These are phyloP conservation scores for Calocybe cyanea DNA, from an alignment of 768 basidiomycete species.

Conservation along the genomic window DNA sequence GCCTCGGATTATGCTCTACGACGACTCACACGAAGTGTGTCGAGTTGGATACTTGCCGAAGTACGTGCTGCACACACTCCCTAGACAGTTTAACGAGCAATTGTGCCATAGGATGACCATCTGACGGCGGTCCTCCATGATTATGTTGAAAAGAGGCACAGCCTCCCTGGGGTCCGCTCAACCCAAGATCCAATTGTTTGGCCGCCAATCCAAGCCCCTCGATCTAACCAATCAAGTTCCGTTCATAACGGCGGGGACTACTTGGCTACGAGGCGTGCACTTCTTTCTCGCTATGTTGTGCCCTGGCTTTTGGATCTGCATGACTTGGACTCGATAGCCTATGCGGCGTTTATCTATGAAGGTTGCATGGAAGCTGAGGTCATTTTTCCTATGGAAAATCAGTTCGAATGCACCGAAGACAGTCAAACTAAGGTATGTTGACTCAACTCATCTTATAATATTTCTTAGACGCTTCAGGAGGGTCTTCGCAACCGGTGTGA, in stretches of 20 bases:
- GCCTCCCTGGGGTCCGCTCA: conserved; percentile 62
- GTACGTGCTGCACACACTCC: conserved; percentile 27
- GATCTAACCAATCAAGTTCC: conserved; percentile 34
- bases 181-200: conserved; percentile 44
- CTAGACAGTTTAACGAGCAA: neutral
- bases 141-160: conserved; percentile 53
- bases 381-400: conserved; percentile 1
- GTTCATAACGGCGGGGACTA: conserved; percentile 69
- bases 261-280: conserved; percentile 49
- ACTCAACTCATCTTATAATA: too few species aligned
- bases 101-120: conserved; percentile 52
- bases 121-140: conserved; percentile 65
- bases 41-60: conserved; percentile 74
- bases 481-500: conserved; percentile 26
- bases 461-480: neutral
- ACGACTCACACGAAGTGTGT: conserved; percentile 52
- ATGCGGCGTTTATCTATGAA: conserved; percentile 51
- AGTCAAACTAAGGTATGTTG: conserved; percentile 10
- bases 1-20: conserved; percentile 67
- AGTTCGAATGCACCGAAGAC: too few species aligned
- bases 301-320: conserved; percentile 73
- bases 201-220: conserved; percentile 41
- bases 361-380: conserved; percentile 46
- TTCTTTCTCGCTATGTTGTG: conserved; percentile 53
- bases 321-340: conserved; percentile 51